Evolutionary conservation across 768 basidiomycete species (phyloP).

Genomic region (Termitomyces sp.): DNA sequence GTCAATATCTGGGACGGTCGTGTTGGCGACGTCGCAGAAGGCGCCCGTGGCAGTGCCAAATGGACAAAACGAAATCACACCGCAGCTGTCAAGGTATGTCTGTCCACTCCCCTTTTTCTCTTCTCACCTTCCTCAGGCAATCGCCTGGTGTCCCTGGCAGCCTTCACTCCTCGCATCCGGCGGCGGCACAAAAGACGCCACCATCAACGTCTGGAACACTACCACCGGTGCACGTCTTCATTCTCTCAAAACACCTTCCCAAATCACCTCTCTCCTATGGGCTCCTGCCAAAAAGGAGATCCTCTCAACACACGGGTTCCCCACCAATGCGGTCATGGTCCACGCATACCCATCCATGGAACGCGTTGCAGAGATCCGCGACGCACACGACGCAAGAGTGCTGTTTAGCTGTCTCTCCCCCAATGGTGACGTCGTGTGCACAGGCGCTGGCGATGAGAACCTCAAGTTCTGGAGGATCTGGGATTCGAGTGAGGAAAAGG

Average conservation of each 20-base stretch:
- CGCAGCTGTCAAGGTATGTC: slow-evolving; percentile 69
- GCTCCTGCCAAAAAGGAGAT: slow-evolving; percentile 86
- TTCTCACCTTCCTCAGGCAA: slow-evolving; percentile 46
- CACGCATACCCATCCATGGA: slow-evolving; percentile 84
- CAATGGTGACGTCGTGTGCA: slow-evolving; percentile 86
- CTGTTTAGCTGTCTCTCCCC: slow-evolving; percentile 83
- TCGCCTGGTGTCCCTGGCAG: slow-evolving; percentile 99
- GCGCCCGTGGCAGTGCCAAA: slow-evolving; percentile 59
- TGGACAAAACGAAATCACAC: slow-evolving; percentile 92
- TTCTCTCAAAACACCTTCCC: slow-evolving; percentile 79
- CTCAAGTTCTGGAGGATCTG: slow-evolving; percentile 94
- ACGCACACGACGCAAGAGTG: slow-evolving; percentile 91
- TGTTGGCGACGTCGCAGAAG: slow-evolving; percentile 49
- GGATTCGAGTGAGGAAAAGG: slow-evolving; percentile 47
- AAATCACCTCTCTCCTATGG: slow-evolving; percentile 90
- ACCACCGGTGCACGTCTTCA: slow-evolving; percentile 91
- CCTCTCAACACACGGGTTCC: slow-evolving; percentile 91
- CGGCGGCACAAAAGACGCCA: slow-evolving; percentile 92
- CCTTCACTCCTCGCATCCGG: slow-evolving; percentile 86
- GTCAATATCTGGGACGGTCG: slow-evolving; percentile 97
- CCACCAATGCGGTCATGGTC: slow-evolving; percentile 77
- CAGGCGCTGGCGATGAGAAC: slow-evolving; percentile 93
- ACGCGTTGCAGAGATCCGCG: slow-evolving; percentile 76
- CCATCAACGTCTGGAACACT: slow-evolving; percentile 86
- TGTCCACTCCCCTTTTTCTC: neutral